phyloP scores from a whole-genome alignment of 2,329 filamentous ascomycete genomes.

The Ascomycota sp. region DNA sequence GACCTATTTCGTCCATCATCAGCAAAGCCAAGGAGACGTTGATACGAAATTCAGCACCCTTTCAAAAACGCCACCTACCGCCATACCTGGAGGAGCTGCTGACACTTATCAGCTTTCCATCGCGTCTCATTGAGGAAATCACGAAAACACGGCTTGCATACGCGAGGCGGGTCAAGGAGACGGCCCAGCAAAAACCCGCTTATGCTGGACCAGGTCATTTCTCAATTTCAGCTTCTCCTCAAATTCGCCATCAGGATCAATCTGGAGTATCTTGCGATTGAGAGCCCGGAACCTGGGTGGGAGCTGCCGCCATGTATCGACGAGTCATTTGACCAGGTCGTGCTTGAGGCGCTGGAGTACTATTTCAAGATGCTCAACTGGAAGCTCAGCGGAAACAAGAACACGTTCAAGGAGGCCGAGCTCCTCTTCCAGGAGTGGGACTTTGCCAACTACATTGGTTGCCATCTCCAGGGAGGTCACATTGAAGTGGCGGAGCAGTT shows the following conservation, averaged over 20 bases:
- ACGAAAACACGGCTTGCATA: constrained; percentile 82
- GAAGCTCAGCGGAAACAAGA: constrained; percentile 94
- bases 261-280: constrained; percentile 65
- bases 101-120: constrained; percentile 92
- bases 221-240: constrained; percentile 84
- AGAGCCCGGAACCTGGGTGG: constrained; percentile 79
- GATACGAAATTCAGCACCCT: constrained; percentile 67
- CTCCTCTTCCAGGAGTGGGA: constrained; percentile 96
- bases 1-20: constrained; percentile 68
- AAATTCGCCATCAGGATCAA: constrained; percentile 88
- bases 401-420: constrained; percentile 97
- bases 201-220: constrained; percentile 95
- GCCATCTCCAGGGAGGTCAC: constrained; percentile 79
- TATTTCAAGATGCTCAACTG: constrained; percentile 98
- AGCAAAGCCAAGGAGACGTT: constrained; percentile 83
- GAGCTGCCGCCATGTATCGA: constrained; percentile 90
- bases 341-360: constrained; percentile 83
- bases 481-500: constrained; percentile 97
- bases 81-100: constrained; percentile 93
- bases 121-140: constrained; percentile 86
- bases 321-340: constrained; percentile 82
- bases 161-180: constrained; percentile 87
- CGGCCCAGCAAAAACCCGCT: constrained; percentile 77
- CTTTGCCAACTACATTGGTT: constrained; percentile 84
- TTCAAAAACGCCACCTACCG: constrained; percentile 74